Evolutionary conservation across 2,329 filamentous ascomycete species (phyloP).

Genomic region (Taxawa tesnikishii): DNA sequence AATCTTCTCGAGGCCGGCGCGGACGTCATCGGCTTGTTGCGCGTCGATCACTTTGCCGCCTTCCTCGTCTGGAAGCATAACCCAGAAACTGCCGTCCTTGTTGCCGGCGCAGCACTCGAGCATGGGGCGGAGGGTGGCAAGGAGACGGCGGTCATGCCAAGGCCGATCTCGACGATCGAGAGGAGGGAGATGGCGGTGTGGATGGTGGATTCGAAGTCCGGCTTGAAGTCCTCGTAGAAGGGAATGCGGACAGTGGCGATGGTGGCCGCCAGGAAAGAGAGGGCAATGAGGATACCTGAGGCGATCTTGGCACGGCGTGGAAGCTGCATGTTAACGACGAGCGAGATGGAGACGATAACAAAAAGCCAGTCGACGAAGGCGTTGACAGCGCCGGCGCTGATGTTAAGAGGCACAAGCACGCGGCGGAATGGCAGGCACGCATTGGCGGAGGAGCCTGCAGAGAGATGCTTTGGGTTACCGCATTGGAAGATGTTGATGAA

Average conservation of each 20-base stretch:
- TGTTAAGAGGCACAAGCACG: constrained; percentile 10
- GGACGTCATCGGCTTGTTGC: too few relatives aligned
- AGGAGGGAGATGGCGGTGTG: too few relatives aligned
- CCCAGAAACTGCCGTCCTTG: too few relatives aligned
- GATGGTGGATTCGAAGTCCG: too few relatives aligned
- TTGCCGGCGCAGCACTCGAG: too few relatives aligned
- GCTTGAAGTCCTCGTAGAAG: too few relatives aligned
- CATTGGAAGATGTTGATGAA: constrained; percentile 13
- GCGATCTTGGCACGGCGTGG: constrained; percentile 28
- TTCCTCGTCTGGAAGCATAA: too few relatives aligned
- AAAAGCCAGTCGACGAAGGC: constrained; percentile 24
- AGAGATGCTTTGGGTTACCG: constrained; percentile 5
- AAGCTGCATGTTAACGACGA: constrained; percentile 29
- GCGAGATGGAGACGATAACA: constrained; percentile 25
- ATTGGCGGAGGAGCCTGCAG: constrained; percentile 3
- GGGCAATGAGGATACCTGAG: constrained; percentile 25
- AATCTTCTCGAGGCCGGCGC: too few relatives aligned
- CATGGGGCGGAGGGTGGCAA: too few relatives aligned
- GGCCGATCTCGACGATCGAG: too few relatives aligned
- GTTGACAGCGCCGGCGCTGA: constrained; percentile 20
- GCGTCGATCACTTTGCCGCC: too few relatives aligned
- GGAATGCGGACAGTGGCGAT: constrained; percentile 15
- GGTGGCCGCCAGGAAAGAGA: constrained; percentile 19
- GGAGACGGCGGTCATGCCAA: too few relatives aligned
- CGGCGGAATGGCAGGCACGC: constrained; percentile 7